Base-by-base conservation (phyloP, 148 eudicot genomes). In the Pouteria glomerata region DNA sequence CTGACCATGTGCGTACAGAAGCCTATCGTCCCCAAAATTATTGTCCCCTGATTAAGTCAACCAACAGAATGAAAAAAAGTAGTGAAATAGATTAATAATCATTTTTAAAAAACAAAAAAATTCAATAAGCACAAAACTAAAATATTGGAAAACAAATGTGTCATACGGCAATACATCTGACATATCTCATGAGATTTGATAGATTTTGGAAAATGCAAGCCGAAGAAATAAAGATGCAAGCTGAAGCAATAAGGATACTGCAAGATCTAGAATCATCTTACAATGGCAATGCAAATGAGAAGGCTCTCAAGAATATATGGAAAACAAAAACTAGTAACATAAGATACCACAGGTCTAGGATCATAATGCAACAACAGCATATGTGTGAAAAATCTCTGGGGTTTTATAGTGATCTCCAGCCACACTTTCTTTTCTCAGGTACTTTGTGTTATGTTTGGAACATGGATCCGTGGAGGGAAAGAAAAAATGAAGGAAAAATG, bases 1-100 rank as follows among this genome's bases (percentile, higher is more conserved):
- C 82, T 67, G 80, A 55, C 79, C 83, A 1, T 76, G 78, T 16
- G 77, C 81, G 47, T 83, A 83, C 57, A 83, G 73, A 23, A 65
- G 26, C 47, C 77, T 69, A 64, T 83, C 86, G 27, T 83, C 86
- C 23, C 57, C 77, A 39, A 51, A 30, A 69, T 83, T 83, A 45
- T 80, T 77, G 68, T 83, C 86, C 14, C 81, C 85, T 76, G 73
- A 74, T 6, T 41, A 21, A 48, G 50, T 63, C 63, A 68, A 64
- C 0, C 57, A 79, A 26, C 29, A 55, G 15, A 35, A 45, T 8
- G 29, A 39, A 37, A 33, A 62, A 56, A 62, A 72, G 52, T 35
- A 66, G 68, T 23, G 65, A 4, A 57, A 29, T 16, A 23, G 33
- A 37, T n/a, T 18, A 53, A 42, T 65, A 26, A 26, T 12, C 24